Conservation (phyloP, 1,284 basidiomycete species). For the Rhodotorula mucilaginosa region DNA sequence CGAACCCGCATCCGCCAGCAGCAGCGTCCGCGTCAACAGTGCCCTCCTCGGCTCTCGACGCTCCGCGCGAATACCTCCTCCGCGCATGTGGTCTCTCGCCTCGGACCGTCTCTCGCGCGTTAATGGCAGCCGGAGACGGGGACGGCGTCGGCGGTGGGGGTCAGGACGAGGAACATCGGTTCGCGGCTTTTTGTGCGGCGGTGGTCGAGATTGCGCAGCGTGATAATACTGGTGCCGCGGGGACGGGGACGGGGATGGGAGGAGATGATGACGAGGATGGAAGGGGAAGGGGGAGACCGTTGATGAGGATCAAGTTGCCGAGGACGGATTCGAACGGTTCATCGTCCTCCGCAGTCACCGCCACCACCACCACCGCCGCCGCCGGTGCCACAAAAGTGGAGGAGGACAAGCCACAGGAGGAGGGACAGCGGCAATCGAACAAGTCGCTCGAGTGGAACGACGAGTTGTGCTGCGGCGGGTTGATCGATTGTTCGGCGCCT, state of each 20-base stretch:
- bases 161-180: not conserved
- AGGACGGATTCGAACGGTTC: not conserved
- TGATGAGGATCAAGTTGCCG: not conserved
- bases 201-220: slow-evolving; percentile 8
- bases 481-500: slow-evolving; percentile 9
- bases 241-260: too few relatives aligned
- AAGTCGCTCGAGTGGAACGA: not conserved
- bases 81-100: slow-evolving; percentile 1
- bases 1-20: not conserved
- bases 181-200: slow-evolving; percentile 1
- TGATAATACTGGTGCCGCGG: not conserved
- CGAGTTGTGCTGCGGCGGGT: slow-evolving; percentile 15
- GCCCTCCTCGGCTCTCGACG: not conserved
- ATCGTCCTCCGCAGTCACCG: not conserved
- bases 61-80: slow-evolving; percentile 10
- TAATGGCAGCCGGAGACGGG: not conserved
- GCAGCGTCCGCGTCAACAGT: too few relatives aligned
- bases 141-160: not conserved
- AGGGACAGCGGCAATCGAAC: not conserved
- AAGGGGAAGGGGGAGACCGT: not conserved
- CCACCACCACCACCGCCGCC: too few relatives aligned
- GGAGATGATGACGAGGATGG: too few relatives aligned
- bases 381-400: too few relatives aligned
- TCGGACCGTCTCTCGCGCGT: not conserved
- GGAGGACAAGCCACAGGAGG: not conserved